A percentile compares a stretch with the other conserved stretches of the same genome.
These are phyloP conservation scores for Diaporthe sp. DNA, from an alignment of 2,329 filamentous ascomycete genomes.

Conservation along the genomic window DNA sequence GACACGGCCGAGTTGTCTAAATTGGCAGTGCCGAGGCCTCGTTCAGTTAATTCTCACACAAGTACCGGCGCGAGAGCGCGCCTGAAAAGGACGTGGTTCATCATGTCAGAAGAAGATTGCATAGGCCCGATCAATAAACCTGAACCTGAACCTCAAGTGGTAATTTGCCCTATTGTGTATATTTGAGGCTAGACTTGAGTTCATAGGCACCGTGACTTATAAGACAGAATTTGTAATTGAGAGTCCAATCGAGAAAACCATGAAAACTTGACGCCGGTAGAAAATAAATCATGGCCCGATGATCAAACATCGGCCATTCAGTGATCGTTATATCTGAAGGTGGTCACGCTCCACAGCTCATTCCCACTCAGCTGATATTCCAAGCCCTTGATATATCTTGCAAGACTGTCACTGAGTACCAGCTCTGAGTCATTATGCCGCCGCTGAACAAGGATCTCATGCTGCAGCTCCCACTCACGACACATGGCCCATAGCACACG, in stretches of 20 bases:
- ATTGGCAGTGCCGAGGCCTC: not conserved
- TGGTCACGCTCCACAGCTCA: conserved; percentile 49
- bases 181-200: not conserved
- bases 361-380: conserved; percentile 50
- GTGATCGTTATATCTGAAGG: conserved; percentile 44
- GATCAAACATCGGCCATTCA: not conserved
- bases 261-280: not conserved
- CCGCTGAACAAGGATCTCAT: conserved; percentile 37
- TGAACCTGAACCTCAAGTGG: not conserved
- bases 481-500: conserved; percentile 36
- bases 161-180: not conserved
- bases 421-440: not conserved
- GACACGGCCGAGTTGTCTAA: not conserved
- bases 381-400: conserved; percentile 50
- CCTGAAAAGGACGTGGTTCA: not conserved
- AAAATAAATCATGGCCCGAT: not conserved
- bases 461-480: conserved; percentile 42
- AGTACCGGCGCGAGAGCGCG: not conserved
- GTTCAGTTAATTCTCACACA: not conserved
- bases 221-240: not conserved
- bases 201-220: not conserved
- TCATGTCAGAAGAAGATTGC: not conserved
- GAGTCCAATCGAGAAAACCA: not conserved
- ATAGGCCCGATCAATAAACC: not conserved
- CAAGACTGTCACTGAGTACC: not conserved